phyloP scores from a whole-genome alignment of 2,329 filamentous ascomycete genomes.

The Fusarium lateritium region DNA sequence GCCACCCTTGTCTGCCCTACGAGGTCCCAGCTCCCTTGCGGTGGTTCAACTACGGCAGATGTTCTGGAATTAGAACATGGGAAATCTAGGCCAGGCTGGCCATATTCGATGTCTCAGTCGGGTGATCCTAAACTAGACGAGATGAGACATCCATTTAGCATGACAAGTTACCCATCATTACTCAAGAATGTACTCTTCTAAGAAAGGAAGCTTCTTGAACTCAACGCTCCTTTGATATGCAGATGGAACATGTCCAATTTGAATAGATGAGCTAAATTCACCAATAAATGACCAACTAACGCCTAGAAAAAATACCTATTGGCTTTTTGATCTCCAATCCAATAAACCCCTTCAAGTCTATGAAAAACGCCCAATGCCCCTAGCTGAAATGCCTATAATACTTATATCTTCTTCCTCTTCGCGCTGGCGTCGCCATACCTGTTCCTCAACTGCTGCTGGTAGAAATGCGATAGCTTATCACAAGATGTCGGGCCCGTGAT shows the following conservation, averaged over 20 bases:
- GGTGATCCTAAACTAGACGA: slow-evolving; percentile 9
- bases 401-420: slow-evolving; percentile 18
- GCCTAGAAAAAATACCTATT: slow-evolving; percentile 27
- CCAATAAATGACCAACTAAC: slow-evolving; percentile 28
- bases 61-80: slow-evolving; percentile 24
- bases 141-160: slow-evolving; percentile 1
- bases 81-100: not conserved
- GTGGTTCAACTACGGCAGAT: slow-evolving; percentile 20
- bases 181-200: not conserved
- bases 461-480: slow-evolving; percentile 75
- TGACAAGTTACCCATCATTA: not conserved
- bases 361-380: slow-evolving; percentile 37
- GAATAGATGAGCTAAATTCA: slow-evolving; percentile 23
- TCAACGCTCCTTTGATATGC: not conserved
- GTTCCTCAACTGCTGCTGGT: slow-evolving; percentile 63
- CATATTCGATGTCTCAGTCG: slow-evolving; percentile 2
- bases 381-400: slow-evolving; percentile 32
- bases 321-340: slow-evolving; percentile 22
- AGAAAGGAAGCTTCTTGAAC: not conserved
- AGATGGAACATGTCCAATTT: slow-evolving; percentile 14
- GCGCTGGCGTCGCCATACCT: slow-evolving; percentile 51
- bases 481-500: slow-evolving; percentile 73
- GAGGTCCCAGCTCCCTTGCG: slow-evolving; percentile 16
- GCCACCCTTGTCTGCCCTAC: not conserved
- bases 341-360: slow-evolving; percentile 25